Percentiles rank a stretch among this genome's conserved stretches.
Conservation (phyloP, 2,329 filamentous ascomycete genomes). For the Trichoderma oligosporum region DNA sequence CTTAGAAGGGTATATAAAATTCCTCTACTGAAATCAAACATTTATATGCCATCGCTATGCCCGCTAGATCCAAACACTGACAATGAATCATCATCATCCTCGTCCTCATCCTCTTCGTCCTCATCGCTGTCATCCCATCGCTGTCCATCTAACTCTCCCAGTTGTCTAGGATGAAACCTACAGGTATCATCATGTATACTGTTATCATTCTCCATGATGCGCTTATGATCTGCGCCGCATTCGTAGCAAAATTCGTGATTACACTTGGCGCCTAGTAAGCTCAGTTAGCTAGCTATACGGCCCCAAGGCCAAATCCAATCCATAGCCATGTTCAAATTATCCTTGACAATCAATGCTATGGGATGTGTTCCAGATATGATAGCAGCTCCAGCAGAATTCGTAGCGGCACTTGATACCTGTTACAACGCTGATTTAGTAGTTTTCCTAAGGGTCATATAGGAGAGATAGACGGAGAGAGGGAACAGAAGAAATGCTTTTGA, state of each 20-base stretch:
- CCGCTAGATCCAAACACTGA: no score
- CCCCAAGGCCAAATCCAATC: not conserved
- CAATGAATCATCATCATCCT: not conserved
- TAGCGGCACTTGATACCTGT: slow-evolving; percentile 35
- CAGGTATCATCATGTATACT: slow-evolving; percentile 31
- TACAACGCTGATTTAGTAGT: not conserved
- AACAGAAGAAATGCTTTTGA: not conserved
- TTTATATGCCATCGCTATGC: no score
- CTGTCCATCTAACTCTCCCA: not conserved
- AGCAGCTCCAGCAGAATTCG: slow-evolving; percentile 37
- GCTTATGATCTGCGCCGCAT: slow-evolving; percentile 34
- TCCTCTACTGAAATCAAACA: no score
- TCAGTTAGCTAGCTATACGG: no score
- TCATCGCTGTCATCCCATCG: not conserved
- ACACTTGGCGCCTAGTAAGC: slow-evolving; percentile 32
- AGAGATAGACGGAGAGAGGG: not conserved
- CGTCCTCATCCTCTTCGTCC: not conserved
- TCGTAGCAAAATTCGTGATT: slow-evolving; percentile 35
- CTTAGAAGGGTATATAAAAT: no score
- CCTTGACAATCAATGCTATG: slow-evolving; percentile 27
- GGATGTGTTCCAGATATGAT: slow-evolving; percentile 22
- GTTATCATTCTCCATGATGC: slow-evolving; percentile 34
- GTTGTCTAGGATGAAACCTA: slow-evolving; percentile 27
- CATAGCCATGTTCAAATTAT: not conserved
- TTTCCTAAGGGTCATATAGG: not conserved